Evolutionary conservation across 305 asterid species (phyloP), one percentile per base, ranked within the genome.

Genomic region (Fraxinus platypoda): DNA sequence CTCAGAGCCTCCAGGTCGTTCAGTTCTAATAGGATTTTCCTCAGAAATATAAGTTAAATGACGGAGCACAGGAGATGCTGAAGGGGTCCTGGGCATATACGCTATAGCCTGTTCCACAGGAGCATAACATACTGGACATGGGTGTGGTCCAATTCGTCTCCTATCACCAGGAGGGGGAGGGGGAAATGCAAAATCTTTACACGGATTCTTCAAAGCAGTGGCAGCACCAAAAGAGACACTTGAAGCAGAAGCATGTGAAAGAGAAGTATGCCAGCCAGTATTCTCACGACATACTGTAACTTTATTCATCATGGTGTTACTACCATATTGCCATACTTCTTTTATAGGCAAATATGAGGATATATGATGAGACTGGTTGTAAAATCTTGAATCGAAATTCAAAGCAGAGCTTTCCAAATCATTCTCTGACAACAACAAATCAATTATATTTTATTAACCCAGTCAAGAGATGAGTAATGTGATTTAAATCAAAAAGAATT

Each of bases 111-210:
- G 94, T 89, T 92, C 94, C 90, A 91, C 95, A 17, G 97, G 94
- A 80, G 92, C 79, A 78, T 94, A 96, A 89, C 98, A 96, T 73
- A 96, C 97, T 3, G 95, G 97, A 84, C 99, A 96, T 81, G 98
- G 97, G 49, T 98, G 95, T 74, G 99, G 99, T 80, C 99, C 99
- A 82, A 85, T 84, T 72, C 97, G 92, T 88, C 93, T 92, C 46
- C 85, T 64, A 83, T 82, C 88, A 79, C 94, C 93, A 13, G 98
- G 97, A 80, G 99, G 98, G 43, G 98, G 98, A 88, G 98, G 95
- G 25, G 98, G 94, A 78, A 91, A 92, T 80, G 95, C 95, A 79
- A 96, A 93, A 82, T 73, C 85, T 82, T 88, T 87, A 87, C 99
- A 96, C 54, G 97, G 96, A 89, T 91, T 81, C 9, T 81, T 79